phyloP scores from a whole-genome alignment of 1,284 basidiomycete species.

The Boletellus deceptivus region DNA sequence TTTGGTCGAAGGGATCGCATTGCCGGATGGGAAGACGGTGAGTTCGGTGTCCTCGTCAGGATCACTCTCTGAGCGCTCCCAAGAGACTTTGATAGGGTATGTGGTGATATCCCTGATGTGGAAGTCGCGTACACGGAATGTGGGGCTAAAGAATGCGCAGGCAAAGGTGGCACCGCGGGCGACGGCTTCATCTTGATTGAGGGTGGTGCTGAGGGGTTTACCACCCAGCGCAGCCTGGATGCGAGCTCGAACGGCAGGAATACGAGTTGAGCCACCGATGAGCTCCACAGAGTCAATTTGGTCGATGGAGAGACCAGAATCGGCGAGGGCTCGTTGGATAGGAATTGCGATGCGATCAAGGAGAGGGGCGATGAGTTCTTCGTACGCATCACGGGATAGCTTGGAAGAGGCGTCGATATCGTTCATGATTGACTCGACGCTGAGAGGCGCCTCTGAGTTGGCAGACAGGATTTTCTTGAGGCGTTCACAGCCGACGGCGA shows the following conservation, averaged over 20 bases:
- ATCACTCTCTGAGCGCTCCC: conserved; percentile 73
- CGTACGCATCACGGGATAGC: conserved; percentile 88
- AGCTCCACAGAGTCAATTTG: conserved; percentile 88
- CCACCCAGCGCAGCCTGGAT: conserved; percentile 85
- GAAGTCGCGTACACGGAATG: conserved; percentile 95
- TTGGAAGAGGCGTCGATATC: conserved; percentile 94
- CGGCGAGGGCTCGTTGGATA: conserved; percentile 88
- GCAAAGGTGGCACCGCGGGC: conserved; percentile 93
- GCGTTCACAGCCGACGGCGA: conserved; percentile 86
- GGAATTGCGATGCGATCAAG: conserved; percentile 92
- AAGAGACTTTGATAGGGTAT: conserved; percentile 86
- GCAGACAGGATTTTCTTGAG: conserved; percentile 69
- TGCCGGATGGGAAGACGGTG: conserved; percentile 80
- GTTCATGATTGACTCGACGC: conserved; percentile 92
- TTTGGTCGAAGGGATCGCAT: conserved; percentile 88
- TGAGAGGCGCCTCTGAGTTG: conserved; percentile 82
- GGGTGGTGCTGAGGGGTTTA: conserved; percentile 79
- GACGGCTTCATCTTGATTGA: conserved; percentile 94
- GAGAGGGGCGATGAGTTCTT: conserved; percentile 85
- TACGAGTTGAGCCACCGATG: conserved; percentile 94
- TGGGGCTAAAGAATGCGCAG: conserved; percentile 91
- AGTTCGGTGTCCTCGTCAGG: conserved; percentile 88
- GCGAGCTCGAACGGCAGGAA: conserved; percentile 91
- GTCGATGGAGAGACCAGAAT: conserved; percentile 89
- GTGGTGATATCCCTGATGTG: conserved; percentile 78